phyloP scores from a whole-genome alignment of 2,329 filamentous ascomycete species.

The Colletotrichum liaoningense region DNA sequence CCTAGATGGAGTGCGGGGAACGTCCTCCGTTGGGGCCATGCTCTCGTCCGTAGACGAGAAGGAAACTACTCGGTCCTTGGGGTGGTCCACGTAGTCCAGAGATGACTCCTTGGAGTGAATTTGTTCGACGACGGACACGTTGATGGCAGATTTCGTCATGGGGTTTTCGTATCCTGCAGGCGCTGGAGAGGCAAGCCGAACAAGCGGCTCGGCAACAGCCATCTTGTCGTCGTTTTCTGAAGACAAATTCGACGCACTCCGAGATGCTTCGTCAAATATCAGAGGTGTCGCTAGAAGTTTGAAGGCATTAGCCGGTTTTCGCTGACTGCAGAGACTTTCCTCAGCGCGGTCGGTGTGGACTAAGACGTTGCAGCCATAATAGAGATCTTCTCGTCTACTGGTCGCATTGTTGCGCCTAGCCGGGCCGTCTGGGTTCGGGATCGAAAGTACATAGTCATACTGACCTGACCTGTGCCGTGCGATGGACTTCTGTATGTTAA shows the following conservation, averaged over 20 bases:
- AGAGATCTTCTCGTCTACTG: conserved; percentile 41
- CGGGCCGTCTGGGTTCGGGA: conserved; percentile 43
- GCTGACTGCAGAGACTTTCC: conserved; percentile 38
- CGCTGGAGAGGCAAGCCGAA: conserved; percentile 3
- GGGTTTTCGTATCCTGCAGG: neutral
- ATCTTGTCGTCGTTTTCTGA: conserved; percentile 10
- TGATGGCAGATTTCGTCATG: neutral
- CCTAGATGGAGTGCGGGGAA: conserved; percentile 24
- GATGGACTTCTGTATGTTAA: conserved; percentile 37
- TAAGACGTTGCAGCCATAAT: conserved; percentile 66
- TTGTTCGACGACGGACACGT: neutral
- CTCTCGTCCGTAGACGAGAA: conserved; percentile 18
- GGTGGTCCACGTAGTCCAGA: neutral
- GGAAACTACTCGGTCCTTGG: conserved; percentile 20
- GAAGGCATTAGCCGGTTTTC: conserved; percentile 51
- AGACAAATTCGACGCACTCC: neutral
- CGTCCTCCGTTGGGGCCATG: neutral
- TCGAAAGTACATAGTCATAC: conserved; percentile 62
- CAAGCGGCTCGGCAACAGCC: conserved; percentile 24
- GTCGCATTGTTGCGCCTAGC: conserved; percentile 26
- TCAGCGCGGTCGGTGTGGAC: conserved; percentile 46
- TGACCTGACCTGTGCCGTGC: conserved; percentile 59
- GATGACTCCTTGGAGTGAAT: conserved; percentile 1
- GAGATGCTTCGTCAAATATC: conserved; percentile 27
- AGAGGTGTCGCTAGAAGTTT: conserved; percentile 61